Percentiles rank a stretch among this genome's conserved stretches.
These are phyloP conservation scores for Phyllosticta citriasiana DNA, from an alignment of 2,329 filamentous ascomycete genomes.

Conservation along the genomic window DNA sequence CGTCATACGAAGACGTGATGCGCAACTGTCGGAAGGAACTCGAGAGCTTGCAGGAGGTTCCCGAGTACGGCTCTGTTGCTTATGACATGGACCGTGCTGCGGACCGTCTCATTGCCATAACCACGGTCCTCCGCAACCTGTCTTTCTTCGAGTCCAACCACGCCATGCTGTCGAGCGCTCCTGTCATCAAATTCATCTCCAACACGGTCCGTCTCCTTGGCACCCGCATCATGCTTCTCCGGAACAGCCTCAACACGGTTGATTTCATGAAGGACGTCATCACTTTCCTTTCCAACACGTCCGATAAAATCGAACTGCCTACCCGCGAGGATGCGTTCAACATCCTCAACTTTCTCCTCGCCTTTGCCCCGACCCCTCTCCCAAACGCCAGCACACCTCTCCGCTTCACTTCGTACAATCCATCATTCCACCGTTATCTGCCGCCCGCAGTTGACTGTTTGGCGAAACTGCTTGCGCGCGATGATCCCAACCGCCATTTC, in stretches of 20 bases:
- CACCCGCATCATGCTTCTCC: conserved; percentile 76
- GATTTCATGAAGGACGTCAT: conserved; percentile 97
- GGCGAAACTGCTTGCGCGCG: conserved; percentile 82
- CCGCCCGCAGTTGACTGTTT: conserved; percentile 82
- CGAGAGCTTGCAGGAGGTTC: conserved; percentile 59
- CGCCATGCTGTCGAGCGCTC: conserved; percentile 59
- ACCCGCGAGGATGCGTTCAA: conserved; percentile 80
- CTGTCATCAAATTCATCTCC: conserved; percentile 74
- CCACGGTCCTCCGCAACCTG: conserved; percentile 83
- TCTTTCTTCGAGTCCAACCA: conserved; percentile 81
- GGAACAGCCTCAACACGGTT: conserved; percentile 72
- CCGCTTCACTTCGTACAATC: conserved; percentile 73
- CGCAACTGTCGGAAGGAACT: conserved; percentile 68
- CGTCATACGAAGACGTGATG: conserved; percentile 78
- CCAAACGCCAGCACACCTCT: conserved; percentile 48
- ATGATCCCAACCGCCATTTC: conserved; percentile 81
- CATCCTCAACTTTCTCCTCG: conserved; percentile 77
- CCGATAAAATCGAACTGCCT: conserved; percentile 69
- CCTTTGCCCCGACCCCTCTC: conserved; percentile 73
- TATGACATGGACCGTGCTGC: conserved; percentile 81
- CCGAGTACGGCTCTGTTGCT: conserved; percentile 62
- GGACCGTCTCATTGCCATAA: conserved; percentile 80
- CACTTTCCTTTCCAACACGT: conserved; percentile 80
- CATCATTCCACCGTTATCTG: conserved; percentile 73
- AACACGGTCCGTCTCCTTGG: conserved; percentile 78